Percentiles rank a stretch among this genome's conserved stretches.
These are phyloP conservation scores for Phalaenopsis equestris DNA, from an alignment of 106 monocot species.

Conservation along the genomic window DNA sequence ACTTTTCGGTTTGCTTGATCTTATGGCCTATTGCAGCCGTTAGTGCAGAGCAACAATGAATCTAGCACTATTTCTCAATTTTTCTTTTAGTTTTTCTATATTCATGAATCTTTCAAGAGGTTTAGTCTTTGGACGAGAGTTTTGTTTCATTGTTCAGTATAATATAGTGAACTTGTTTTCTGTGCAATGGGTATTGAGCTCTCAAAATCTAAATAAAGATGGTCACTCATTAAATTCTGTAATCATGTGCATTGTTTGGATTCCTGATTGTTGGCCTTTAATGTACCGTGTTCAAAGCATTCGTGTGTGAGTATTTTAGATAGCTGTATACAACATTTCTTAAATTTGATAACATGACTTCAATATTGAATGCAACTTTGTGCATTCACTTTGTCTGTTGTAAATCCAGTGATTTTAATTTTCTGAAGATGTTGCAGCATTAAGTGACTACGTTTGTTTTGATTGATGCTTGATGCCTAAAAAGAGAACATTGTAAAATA, in stretches of 20 bases:
- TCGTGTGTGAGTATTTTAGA: not conserved
- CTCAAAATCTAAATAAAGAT: not conserved
- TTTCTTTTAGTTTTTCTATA: not conserved
- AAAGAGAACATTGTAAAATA: not conserved
- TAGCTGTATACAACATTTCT: not conserved
- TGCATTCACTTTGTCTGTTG: not conserved
- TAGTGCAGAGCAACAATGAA: not conserved
- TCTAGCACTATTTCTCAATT: not conserved
- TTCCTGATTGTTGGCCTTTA: not conserved
- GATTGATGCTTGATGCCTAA: not conserved
- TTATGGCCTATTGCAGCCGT: not conserved
- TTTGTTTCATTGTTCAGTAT: not conserved
- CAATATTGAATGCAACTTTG: not conserved
- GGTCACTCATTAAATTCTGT: not conserved
- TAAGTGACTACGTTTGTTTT: not conserved
- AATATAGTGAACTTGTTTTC: not conserved
- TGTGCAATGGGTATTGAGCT: not conserved
- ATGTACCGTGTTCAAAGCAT: not conserved
- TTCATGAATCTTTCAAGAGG: not conserved
- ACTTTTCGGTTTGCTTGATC: constrained; percentile 3
- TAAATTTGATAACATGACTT: too few relatives aligned
- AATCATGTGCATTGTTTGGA: not conserved
- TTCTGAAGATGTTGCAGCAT: not conserved
- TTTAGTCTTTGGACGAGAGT: not conserved
- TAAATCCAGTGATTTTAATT: not conserved